Evolutionary conservation across 257 asterid species (phyloP).

Genomic region (Jasminum sambac): DNA sequence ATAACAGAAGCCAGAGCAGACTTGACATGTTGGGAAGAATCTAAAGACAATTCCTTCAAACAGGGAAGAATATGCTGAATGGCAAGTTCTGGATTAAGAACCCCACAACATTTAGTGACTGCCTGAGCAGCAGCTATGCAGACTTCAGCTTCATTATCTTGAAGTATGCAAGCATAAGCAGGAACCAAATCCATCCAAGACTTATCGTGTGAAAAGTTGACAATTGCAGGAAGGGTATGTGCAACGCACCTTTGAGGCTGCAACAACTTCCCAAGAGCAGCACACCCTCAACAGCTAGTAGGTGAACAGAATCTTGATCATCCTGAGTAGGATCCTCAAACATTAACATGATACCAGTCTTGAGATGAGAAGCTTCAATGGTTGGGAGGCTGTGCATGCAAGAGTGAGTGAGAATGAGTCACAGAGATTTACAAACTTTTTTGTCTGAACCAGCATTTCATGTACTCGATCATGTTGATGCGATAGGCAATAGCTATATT

Average conservation of each 20-base stretch:
- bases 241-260: slow-evolving; percentile 91
- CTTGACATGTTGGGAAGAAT: slow-evolving; percentile 91
- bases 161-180: slow-evolving; percentile 85
- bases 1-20: slow-evolving; percentile 96
- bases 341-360: slow-evolving; percentile 48
- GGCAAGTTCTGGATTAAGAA: slow-evolving; percentile 82
- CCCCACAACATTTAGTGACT: slow-evolving; percentile 79
- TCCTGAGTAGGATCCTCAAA: slow-evolving; percentile 55
- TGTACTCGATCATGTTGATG: too few species aligned
- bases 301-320: slow-evolving; percentile 90
- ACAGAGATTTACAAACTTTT: too few species aligned
- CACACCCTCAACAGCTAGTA: slow-evolving; percentile 94
- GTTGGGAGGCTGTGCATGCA: too few species aligned
- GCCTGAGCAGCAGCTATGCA: slow-evolving; percentile 91
- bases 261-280: slow-evolving; percentile 91
- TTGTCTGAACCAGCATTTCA: too few species aligned
- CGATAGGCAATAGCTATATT: too few species aligned
- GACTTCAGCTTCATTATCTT: slow-evolving; percentile 93
- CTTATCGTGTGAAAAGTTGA: slow-evolving; percentile 93
- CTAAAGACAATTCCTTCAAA: slow-evolving; percentile 90
- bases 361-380: slow-evolving; percentile 46
- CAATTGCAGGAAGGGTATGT: slow-evolving; percentile 84
- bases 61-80: slow-evolving; percentile 91
- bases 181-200: slow-evolving; percentile 97
- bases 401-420: too few species aligned